Conservation (phyloP, 108 stramenopile species). For the Epithemia pelagica region DNA sequence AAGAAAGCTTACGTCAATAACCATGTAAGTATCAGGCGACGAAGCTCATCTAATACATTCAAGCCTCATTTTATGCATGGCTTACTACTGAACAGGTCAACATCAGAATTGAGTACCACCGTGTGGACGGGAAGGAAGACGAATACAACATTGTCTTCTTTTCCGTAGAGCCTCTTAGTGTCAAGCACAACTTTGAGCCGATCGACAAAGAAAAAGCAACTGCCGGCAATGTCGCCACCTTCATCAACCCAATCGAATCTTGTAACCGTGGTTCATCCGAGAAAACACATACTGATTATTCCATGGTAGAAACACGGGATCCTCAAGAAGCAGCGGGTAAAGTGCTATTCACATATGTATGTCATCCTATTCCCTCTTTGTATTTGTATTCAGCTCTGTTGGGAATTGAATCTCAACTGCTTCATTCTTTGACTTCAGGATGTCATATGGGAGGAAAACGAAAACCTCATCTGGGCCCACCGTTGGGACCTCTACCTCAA, state of each 20-base stretch:
- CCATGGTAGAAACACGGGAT: constrained; percentile 48
- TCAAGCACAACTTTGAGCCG: constrained; percentile 75
- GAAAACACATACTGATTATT: constrained; percentile 36
- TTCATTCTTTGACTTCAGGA: constrained; percentile 22
- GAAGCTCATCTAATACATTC: too few species aligned
- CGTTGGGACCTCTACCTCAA: constrained; percentile 91
- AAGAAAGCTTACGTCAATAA: constrained; percentile 73
- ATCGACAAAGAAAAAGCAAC: constrained; percentile 15
- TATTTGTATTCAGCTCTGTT: too few species aligned
- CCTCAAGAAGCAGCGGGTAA: constrained; percentile 52
- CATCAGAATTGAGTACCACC: constrained; percentile 80
- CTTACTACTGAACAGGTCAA: constrained; percentile 19
- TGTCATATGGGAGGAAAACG: constrained; percentile 73
- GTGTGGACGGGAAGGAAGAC: constrained; percentile 30
- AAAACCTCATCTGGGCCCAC: constrained; percentile 73
- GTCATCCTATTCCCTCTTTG: too few species aligned
- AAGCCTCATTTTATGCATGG: neutral
- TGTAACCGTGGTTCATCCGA: constrained; percentile 27
- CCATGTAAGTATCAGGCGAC: constrained; percentile 49
- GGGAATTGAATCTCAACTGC: too few species aligned
- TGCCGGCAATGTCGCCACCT: constrained; percentile 24
- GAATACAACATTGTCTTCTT: constrained; percentile 62
- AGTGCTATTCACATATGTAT: constrained; percentile 75
- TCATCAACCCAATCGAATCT: constrained; percentile 47
- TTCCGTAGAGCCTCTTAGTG: constrained; percentile 84